Conservation (phyloP, 2,329 filamentous ascomycete species). For the Talaromyces islandicus region DNA sequence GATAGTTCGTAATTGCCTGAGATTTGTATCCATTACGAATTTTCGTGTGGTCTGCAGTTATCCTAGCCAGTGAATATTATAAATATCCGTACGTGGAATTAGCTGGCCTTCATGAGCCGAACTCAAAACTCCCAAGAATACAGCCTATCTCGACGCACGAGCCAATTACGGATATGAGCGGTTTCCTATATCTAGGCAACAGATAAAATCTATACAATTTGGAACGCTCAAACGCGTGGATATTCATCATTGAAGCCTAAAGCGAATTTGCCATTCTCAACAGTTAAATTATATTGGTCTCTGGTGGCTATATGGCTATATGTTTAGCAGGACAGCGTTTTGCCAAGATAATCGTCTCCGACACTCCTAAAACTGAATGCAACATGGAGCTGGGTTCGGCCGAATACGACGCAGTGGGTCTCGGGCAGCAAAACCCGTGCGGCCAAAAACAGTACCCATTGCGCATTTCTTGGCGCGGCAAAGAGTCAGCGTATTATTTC, state of each 20-base stretch:
- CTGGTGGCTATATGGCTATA: neutral
- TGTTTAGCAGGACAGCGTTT: neutral
- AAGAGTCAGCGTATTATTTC: neutral
- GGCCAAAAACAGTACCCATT: neutral
- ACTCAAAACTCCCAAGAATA: neutral
- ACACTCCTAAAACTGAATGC: neutral
- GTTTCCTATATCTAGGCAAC: neutral
- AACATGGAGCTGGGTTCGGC: neutral
- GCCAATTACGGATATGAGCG: neutral
- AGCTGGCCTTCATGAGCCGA: neutral
- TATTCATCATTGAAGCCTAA: neutral
- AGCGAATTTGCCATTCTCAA: neutral
- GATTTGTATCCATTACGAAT: neutral
- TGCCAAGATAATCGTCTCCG: neutral
- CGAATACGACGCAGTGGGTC: neutral
- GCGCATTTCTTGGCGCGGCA: neutral
- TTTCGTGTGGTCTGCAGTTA: neutral
- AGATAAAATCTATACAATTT: neutral
- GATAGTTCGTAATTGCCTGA: neutral
- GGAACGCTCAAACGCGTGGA: neutral
- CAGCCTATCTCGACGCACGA: neutral
- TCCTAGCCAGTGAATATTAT: neutral
- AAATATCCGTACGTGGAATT: neutral
- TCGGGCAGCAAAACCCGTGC: neutral
- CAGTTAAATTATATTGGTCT: no score